Evolutionary conservation across 192 early-diverging fungal species (phyloP).

Genomic region (Rhizophagus prolifer): DNA sequence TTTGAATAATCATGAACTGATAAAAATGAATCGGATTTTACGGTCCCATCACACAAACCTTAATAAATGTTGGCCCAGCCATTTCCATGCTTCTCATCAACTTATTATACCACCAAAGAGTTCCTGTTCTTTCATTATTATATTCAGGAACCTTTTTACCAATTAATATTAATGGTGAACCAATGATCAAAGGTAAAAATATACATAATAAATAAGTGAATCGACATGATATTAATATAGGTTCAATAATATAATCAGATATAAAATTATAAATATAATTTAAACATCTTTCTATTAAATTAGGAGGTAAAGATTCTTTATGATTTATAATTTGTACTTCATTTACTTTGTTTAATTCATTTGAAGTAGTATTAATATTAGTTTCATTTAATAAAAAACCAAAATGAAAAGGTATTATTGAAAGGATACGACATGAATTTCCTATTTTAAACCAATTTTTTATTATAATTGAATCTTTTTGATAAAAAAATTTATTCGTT

Average conservation of each 20-base stretch:
- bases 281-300: neutral
- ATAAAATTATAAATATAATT: conserved; percentile 36
- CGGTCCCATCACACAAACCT: conserved; percentile 46
- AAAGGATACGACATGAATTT: neutral
- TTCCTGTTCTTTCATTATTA: conserved; percentile 53
- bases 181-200: conserved; percentile 69
- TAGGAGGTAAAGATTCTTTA: neutral
- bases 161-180: conserved; percentile 59
- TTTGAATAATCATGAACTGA: neutral
- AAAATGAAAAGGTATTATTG: neutral
- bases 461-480: neutral
- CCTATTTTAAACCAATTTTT: neutral
- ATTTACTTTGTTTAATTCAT: neutral
- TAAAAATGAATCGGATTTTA: neutral
- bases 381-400: neutral
- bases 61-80: conserved; percentile 96
- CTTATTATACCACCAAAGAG: conserved; percentile 84
- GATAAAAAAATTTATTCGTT: neutral
- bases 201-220: conserved; percentile 60
- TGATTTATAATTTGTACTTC: too few species aligned
- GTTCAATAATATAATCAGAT: conserved; percentile 54
- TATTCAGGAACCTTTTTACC: conserved; percentile 47
- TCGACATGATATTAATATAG: conserved; percentile 52
- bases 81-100: conserved; percentile 76
- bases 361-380: too few species aligned